Evolutionary conservation across 208 protist genomes (phyloP).

Genomic region (Leishmania gerbilli): DNA sequence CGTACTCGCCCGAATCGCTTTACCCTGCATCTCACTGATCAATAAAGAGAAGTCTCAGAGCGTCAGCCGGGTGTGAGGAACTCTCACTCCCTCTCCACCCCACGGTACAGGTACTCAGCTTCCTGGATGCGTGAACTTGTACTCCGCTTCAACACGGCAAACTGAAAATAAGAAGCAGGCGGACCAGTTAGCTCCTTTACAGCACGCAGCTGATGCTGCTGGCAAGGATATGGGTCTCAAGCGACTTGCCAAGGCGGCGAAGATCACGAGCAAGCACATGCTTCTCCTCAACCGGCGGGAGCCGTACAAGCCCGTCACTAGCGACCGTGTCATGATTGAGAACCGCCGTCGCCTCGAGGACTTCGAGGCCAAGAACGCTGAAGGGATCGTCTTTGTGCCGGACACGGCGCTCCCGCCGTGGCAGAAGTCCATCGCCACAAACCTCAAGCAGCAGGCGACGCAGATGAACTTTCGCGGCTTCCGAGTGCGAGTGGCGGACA

Average conservation of each 20-base stretch:
- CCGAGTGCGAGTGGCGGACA: conserved; percentile 71
- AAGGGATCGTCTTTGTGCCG: conserved; percentile 79
- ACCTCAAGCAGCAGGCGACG: conserved; percentile 33
- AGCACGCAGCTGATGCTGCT: neutral
- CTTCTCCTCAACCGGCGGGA: conserved; percentile 32
- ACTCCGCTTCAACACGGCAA: neutral
- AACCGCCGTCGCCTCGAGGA: conserved; percentile 55
- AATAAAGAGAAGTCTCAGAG: neutral
- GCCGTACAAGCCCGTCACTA: conserved; percentile 71
- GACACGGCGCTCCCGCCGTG: conserved; percentile 74
- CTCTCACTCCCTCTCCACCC: neutral
- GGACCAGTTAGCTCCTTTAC: neutral
- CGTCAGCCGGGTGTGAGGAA: neutral
- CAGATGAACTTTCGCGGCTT: conserved; percentile 74
- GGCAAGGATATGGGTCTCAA: conserved; percentile 23
- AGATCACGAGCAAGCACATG: conserved; percentile 56
- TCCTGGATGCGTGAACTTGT: neutral
- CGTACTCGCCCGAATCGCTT: neutral
- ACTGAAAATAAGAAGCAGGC: neutral
- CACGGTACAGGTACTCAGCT: neutral
- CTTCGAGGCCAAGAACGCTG: conserved; percentile 68
- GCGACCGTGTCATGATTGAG: conserved; percentile 64
- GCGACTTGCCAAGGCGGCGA: conserved; percentile 44
- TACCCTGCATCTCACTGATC: neutral
- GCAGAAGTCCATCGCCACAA: conserved; percentile 56